A percentile compares a stretch with the other conserved stretches of the same genome.
phyloP scores from a whole-genome alignment of 176 grass and related monocot species.

The Zea luxurians region DNA sequence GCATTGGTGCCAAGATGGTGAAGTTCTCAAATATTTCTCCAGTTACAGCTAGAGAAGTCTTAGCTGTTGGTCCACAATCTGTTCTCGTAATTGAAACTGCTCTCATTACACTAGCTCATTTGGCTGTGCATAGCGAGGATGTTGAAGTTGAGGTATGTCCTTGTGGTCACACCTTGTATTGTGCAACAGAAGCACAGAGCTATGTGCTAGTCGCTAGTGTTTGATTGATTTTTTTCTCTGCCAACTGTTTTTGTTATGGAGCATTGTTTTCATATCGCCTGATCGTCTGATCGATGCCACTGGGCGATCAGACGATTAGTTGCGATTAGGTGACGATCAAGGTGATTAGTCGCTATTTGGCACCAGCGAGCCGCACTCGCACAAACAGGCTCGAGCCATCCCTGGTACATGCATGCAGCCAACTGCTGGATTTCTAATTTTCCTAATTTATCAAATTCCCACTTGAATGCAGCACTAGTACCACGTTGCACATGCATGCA shows the following conservation, averaged over 20 bases:
- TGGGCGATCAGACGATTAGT: no score
- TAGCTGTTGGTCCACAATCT: constrained; percentile 59
- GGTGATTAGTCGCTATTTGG: no score
- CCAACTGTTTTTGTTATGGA: background rate
- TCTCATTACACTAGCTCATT: constrained; percentile 77
- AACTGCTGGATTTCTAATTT: no score
- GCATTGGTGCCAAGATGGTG: constrained; percentile 79
- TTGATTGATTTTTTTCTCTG: constrained; percentile 15
- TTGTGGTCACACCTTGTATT: constrained; percentile 10
- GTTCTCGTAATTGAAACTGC: constrained; percentile 63
- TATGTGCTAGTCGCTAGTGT: background rate
- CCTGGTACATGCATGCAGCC: no score
- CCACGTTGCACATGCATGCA: no score
- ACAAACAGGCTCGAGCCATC: no score
- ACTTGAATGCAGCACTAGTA: no score
- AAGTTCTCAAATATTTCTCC: constrained; percentile 53
- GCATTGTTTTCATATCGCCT: no score
- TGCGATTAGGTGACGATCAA: no score
- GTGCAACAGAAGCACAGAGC: constrained; percentile 21
- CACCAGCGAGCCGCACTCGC: no score
- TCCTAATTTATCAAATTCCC: no score
- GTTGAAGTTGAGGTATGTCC: constrained; percentile 81
- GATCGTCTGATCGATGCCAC: no score
- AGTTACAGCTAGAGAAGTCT: constrained; percentile 70
- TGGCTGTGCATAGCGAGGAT: constrained; percentile 78